phyloP scores from a whole-genome alignment of 2,329 filamentous ascomycete genomes.

The Albifimbria verrucaria region DNA sequence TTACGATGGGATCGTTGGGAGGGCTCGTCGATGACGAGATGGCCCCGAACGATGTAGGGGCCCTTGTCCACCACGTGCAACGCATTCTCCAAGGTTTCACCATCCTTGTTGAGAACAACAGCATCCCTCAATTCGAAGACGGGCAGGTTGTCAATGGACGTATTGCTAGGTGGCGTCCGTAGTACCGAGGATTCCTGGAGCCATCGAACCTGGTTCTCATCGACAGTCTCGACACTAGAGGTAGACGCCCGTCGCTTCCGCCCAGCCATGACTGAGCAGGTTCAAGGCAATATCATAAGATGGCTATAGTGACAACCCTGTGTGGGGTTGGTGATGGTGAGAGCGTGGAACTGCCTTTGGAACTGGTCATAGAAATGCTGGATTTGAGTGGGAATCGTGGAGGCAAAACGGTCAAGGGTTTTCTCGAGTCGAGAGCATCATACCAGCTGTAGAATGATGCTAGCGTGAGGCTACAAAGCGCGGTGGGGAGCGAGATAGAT shows the following conservation, averaged over 20 bases:
- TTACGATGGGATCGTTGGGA: conserved; percentile 31
- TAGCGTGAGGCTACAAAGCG: too few relatives aligned
- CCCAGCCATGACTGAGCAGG: conserved; percentile 29
- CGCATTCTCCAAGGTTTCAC: conserved; percentile 54
- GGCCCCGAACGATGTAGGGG: conserved; percentile 60
- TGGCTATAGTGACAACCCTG: neutral
- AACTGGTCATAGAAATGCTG: too few relatives aligned
- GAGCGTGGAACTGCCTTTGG: too few relatives aligned
- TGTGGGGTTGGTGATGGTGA: too few relatives aligned
- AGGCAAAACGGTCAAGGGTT: too few relatives aligned
- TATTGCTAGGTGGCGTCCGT: conserved; percentile 18
- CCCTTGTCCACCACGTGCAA: conserved; percentile 57
- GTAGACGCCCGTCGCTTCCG: conserved; percentile 39
- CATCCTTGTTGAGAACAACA: conserved; percentile 53
- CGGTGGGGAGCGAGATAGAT: too few relatives aligned
- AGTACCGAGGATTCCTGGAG: conserved; percentile 32
- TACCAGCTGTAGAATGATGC: too few relatives aligned
- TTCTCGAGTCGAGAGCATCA: too few relatives aligned
- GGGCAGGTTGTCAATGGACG: conserved; percentile 51
- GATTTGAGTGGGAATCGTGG: too few relatives aligned
- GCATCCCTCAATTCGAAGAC: conserved; percentile 60
- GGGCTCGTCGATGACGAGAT: conserved; percentile 49
- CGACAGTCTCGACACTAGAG: conserved; percentile 42
- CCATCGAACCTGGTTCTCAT: conserved; percentile 32
- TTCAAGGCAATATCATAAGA: conserved; percentile 1